Conservation (phyloP, 331 rosid genomes). For the Rhamnella rubrinervis region DNA sequence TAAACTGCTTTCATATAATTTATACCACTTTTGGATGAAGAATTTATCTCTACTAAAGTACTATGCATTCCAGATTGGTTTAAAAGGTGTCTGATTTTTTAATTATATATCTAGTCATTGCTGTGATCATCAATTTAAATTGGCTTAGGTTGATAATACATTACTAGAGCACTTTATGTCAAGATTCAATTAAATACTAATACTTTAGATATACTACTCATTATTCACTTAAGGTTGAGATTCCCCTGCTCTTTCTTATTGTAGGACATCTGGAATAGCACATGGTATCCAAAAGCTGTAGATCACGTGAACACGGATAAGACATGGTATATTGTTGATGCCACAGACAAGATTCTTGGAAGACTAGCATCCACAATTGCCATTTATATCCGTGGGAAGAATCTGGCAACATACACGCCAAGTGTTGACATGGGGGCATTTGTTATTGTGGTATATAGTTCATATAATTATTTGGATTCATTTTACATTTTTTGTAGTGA, state of each 20-base stretch:
- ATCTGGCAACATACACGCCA: constrained; percentile 69
- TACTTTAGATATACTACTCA: background rate
- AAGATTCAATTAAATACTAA: background rate
- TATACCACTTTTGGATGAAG: too few species aligned
- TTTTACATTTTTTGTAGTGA: constrained; percentile 3
- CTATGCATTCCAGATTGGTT: too few species aligned
- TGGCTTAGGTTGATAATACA: background rate
- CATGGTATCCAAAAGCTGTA: constrained; percentile 90
- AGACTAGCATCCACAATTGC: constrained; percentile 92
- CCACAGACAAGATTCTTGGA: constrained; percentile 82
- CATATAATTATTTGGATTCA: background rate
- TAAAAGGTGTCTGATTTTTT: too few species aligned
- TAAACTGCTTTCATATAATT: too few species aligned
- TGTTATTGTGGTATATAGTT: constrained; percentile 77
- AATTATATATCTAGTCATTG: too few species aligned
- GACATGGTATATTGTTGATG: constrained; percentile 87
- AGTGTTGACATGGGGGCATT: constrained; percentile 98
- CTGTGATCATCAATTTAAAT: too few species aligned
- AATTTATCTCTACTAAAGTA: too few species aligned
- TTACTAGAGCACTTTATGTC: background rate
- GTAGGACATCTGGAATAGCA: constrained; percentile 92
- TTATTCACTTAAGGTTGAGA: background rate
- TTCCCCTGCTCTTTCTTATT: constrained; percentile 6
- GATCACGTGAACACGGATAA: constrained; percentile 85
- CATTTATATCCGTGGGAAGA: constrained; percentile 76